phyloP scores from a whole-genome alignment of 176 grass and related monocot species.

The Phoenix dactylifera region DNA sequence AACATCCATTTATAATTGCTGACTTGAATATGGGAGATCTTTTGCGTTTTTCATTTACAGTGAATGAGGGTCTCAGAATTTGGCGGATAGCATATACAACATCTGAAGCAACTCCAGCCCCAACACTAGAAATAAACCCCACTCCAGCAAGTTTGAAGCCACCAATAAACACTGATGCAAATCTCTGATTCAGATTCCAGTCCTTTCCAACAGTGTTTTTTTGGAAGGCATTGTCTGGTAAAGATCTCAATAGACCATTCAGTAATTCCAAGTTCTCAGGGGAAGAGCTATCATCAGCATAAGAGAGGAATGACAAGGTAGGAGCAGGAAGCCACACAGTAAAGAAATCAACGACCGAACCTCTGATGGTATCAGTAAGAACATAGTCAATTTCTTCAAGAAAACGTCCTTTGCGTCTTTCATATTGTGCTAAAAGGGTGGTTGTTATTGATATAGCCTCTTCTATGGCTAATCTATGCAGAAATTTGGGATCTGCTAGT shows the following conservation, averaged over 20 bases:
- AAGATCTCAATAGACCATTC: constrained; percentile 66
- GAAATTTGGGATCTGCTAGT: constrained; percentile 84
- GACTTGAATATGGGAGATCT: constrained; percentile 73
- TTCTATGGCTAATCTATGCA: constrained; percentile 85
- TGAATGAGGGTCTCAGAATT: constrained; percentile 50
- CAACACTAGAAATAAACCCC: constrained; percentile 90
- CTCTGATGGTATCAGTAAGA: constrained; percentile 93
- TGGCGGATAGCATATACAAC: constrained; percentile 43
- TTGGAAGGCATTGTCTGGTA: constrained; percentile 98
- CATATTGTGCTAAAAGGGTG: constrained; percentile 80
- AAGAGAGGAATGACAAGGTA: constrained; percentile 84
- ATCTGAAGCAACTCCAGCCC: constrained; percentile 85
- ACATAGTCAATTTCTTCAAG: constrained; percentile 93
- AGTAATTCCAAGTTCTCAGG: constrained; percentile 65
- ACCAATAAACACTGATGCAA: constrained; percentile 79
- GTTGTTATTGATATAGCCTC: constrained; percentile 91
- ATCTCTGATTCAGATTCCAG: constrained; percentile 73
- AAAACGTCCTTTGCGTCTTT: constrained; percentile 82
- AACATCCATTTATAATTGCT: constrained; percentile 69
- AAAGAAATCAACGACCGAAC: constrained; percentile 95
- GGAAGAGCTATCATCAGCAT: constrained; percentile 51
- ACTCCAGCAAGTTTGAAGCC: constrained; percentile 86
- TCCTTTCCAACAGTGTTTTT: constrained; percentile 62
- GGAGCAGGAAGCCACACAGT: constrained; percentile 98
- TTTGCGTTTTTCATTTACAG: constrained; percentile 26